These are phyloP conservation scores for Orobanche coerulescens DNA, from an alignment of 257 asterid genomes.

Conservation along the genomic window DNA sequence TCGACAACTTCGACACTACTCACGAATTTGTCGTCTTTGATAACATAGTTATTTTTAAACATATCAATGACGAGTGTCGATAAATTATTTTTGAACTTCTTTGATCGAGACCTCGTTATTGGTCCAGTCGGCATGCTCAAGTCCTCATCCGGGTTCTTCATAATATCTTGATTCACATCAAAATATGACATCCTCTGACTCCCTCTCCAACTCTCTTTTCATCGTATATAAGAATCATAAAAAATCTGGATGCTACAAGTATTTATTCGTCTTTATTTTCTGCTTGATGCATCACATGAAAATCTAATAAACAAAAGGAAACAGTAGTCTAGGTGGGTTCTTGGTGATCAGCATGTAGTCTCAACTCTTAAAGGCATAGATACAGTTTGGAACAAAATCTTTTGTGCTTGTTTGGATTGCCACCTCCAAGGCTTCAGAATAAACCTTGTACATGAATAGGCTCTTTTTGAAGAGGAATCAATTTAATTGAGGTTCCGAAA, in stretches of 20 bases:
- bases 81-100: too few species aligned
- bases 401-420: neutral
- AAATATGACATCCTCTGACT: neutral
- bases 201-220: neutral
- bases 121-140: too few species aligned
- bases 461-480: neutral
- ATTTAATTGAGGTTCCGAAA: neutral
- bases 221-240: neutral
- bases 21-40: too few species aligned
- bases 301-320: too few species aligned
- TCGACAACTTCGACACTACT: too few species aligned
- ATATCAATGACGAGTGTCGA: too few species aligned
- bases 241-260: neutral
- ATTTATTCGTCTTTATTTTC: neutral
- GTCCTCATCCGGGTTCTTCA: too few species aligned
- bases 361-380: neutral
- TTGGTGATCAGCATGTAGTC: constrained; percentile 3
- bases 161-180: too few species aligned
- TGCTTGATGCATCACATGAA: neutral
- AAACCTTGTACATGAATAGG: neutral
- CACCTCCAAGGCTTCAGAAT: neutral
- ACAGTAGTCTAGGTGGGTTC: constrained; percentile 2
- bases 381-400: neutral
- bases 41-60: too few species aligned
- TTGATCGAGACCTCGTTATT: too few species aligned